A percentile compares a stretch with the other conserved stretches of the same genome.
Evolutionary conservation across 139 green algal genomes (phyloP).

Genomic region (Mesostigma viride): DNA sequence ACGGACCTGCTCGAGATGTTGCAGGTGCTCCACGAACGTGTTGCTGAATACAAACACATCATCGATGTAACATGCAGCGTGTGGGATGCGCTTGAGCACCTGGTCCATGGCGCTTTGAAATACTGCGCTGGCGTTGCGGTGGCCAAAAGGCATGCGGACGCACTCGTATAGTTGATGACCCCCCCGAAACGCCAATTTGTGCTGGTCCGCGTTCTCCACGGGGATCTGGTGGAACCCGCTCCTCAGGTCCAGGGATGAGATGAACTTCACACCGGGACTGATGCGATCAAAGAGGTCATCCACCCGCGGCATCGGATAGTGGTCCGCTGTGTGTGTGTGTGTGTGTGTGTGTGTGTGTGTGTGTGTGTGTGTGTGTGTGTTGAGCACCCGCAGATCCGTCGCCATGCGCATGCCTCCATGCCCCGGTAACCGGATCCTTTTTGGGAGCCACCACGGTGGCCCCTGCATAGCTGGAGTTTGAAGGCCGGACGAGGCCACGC

Average conservation of each 20-base stretch:
- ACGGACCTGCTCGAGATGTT: neutral
- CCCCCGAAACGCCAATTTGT: slow-evolving; percentile 2
- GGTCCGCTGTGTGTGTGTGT: too few species aligned
- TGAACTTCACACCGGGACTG: neutral
- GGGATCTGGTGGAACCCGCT: neutral
- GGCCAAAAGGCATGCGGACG: neutral
- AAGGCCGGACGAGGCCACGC: neutral
- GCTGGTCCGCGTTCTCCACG: neutral
- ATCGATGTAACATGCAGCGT: neutral
- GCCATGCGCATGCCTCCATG: neutral
- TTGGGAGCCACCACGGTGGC: neutral
- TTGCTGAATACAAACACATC: slow-evolving; percentile 5
- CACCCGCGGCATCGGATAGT: neutral
- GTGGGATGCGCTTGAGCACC: neutral
- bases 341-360: too few species aligned
- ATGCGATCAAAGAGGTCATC: neutral
- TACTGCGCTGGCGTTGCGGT: neutral
- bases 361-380: too few species aligned
- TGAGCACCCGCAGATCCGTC: neutral
- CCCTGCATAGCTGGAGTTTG: neutral
- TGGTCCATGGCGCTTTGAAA: slow-evolving; percentile 4
- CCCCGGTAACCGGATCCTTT: too few species aligned
- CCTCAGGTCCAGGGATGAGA: neutral
- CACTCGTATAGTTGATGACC: neutral
- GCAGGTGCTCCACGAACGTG: neutral